phyloP scores from a whole-genome alignment of 1,139 yeast genomes.

The Kluyveromyces marxianus region DNA sequence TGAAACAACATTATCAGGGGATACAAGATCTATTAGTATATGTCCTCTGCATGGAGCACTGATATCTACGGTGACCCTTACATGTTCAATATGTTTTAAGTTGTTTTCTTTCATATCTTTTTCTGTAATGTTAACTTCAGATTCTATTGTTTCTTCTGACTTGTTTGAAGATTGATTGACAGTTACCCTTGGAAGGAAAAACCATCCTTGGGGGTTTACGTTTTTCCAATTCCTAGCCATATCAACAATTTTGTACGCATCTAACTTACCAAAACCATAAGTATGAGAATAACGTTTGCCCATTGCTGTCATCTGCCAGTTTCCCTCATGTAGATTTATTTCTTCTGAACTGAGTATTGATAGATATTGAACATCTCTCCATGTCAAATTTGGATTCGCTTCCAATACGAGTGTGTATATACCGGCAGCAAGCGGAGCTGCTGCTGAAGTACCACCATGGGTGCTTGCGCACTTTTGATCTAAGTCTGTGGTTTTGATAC shows the following conservation, averaged over 20 bases:
- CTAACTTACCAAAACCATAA: constrained; percentile 91
- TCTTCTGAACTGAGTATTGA: constrained; percentile 69
- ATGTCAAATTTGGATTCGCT: constrained; percentile 78
- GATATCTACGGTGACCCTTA: constrained; percentile 72
- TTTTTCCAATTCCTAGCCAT: constrained; percentile 72
- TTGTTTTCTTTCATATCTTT: constrained; percentile 49
- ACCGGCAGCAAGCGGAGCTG: constrained; percentile 98
- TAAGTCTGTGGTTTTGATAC: constrained; percentile 86
- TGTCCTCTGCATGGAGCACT: constrained; percentile 62
- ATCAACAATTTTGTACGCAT: constrained; percentile 69
- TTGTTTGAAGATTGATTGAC: constrained; percentile 15
- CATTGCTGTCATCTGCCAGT: constrained; percentile 55
- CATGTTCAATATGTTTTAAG: constrained; percentile 72
- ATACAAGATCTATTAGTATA: constrained; percentile 53
- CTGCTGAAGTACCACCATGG: constrained; percentile 98
- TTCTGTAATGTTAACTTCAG: constrained; percentile 41
- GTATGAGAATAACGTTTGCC: constrained; percentile 66
- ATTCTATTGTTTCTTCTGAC: constrained; percentile 30
- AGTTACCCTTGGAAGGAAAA: constrained; percentile 29
- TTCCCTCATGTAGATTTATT: constrained; percentile 57
- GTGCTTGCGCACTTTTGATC: constrained; percentile 57
- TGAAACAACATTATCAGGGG: constrained; percentile 73
- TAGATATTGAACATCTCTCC: constrained; percentile 93
- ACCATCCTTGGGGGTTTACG: constrained; percentile 90
- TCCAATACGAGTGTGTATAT: constrained; percentile 74